A percentile compares a stretch with the other conserved stretches of the same genome.
Conservation (phyloP, 768 basidiomycete genomes). For the Leccinum rimulosum region DNA sequence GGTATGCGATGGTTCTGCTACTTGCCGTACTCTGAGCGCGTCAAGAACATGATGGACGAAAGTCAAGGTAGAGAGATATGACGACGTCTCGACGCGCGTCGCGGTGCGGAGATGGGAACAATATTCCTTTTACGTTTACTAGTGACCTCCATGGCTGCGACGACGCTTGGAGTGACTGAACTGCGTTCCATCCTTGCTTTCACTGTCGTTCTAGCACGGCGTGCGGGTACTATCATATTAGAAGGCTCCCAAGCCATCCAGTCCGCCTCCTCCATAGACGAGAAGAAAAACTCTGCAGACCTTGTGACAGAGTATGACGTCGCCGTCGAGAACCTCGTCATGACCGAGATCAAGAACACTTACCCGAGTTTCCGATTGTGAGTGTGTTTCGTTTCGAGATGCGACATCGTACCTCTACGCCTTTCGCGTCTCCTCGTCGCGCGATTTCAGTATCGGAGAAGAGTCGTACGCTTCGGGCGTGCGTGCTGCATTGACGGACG, state of each 20-base stretch:
- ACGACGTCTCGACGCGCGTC: conserved; percentile 34
- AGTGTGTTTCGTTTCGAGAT: conserved; percentile 39
- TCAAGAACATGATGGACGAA: conserved; percentile 71
- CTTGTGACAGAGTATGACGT: conserved; percentile 95
- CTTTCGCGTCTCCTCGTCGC: neutral
- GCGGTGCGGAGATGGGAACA: conserved; percentile 27
- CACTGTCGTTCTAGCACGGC: conserved; percentile 61
- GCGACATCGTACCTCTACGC: neutral
- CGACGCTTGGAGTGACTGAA: conserved; percentile 35
- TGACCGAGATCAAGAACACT: conserved; percentile 53
- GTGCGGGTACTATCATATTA: conserved; percentile 71
- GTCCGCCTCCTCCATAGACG: conserved; percentile 52
- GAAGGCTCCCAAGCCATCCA: conserved; percentile 75
- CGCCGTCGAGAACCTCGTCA: conserved; percentile 82
- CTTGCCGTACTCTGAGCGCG: conserved; percentile 91
- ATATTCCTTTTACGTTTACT: conserved; percentile 23
- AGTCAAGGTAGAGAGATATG: conserved; percentile 5
- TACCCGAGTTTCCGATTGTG: conserved; percentile 85
- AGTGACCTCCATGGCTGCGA: conserved; percentile 8
- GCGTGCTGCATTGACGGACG: conserved; percentile 69
- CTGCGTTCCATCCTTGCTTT: conserved; percentile 65
- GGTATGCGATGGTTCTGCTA: neutral
- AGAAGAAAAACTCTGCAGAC: conserved; percentile 94
- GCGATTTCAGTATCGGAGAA: conserved; percentile 73
- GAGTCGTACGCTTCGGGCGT: conserved; percentile 82